Base-by-base conservation (phyloP, 2,329 filamentous ascomycete species). In the Esteya vermicola region DNA sequence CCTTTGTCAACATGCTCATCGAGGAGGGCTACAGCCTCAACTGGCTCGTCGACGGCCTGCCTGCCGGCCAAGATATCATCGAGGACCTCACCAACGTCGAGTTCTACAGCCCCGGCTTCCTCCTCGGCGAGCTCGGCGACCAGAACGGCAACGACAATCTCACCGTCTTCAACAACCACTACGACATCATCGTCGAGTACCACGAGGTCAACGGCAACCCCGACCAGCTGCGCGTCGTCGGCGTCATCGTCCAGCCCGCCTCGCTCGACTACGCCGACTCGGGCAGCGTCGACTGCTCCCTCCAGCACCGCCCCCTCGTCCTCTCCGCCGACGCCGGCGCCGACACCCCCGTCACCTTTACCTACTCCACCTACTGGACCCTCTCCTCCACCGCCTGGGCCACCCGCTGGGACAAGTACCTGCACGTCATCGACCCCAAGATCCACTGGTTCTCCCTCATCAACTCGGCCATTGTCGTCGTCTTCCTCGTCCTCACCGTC, bases 381-480 rank as follows among this genome's bases (percentile, higher is more conserved):
- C 75, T 78, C 49, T 95, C 86, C 1, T 55, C 70, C 1, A 96
- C 88, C 2, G 84, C 82, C 1, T 98, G 93, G 80, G 91, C 91
- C 22, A 98, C 91, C 12, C 76, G 91, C 48, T 98, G 91, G 91
- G 91, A 98, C 68, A 96, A 94, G 62, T 96, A 96, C 57, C 71
- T 98, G 27, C 89, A 96, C 54, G 89, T 98, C 23, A 93, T 88
- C 55, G 88, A 96, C 58, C 88, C 91, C 39, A 93, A 91, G 67
- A 96, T 98, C 51, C 91, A 98, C 60, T 98, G 91, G 91, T 94
- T 96, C 65, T 95, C 88, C 44, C 76, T 98, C 37, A 83, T 96
- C 62, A 94, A 94, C 61, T 95, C 88, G 27, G 84, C 91, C 37
- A 78, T 96, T 33, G 93, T 98, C 46, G 88, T 98, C 38, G 72